Percentiles rank a stretch among this genome's conserved stretches.
Conservation (phyloP, 2,329 filamentous ascomycete species). For the Fusarium poae region DNA sequence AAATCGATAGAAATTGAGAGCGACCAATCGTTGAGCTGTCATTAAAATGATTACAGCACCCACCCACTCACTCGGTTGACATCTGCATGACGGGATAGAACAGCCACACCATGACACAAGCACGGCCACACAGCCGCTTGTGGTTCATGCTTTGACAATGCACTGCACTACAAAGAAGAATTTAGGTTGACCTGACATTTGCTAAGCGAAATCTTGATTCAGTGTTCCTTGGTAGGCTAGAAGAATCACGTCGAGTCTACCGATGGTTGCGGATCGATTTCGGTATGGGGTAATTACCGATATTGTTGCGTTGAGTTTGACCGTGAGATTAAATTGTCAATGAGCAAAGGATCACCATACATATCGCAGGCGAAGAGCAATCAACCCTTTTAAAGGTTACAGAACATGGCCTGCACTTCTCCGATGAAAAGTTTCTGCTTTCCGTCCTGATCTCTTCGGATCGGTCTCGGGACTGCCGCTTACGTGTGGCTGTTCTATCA, state of each 20-base stretch:
- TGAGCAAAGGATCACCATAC: not conserved
- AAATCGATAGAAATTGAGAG: constrained; percentile 3
- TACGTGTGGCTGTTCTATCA: not conserved
- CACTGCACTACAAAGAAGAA: constrained; percentile 4
- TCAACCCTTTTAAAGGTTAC: not conserved
- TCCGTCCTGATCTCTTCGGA: not conserved
- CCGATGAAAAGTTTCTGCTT: not conserved
- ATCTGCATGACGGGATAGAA: constrained; percentile 24
- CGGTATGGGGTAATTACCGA: constrained; percentile 24
- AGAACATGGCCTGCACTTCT: not conserved
- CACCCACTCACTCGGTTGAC: constrained; percentile 24
- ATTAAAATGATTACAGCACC: constrained; percentile 36
- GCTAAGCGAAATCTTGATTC: constrained; percentile 28
- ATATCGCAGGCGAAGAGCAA: not conserved
- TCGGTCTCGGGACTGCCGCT: constrained; percentile 9
- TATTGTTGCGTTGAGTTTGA: constrained; percentile 1
- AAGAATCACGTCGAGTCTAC: constrained; percentile 8
- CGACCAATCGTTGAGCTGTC: constrained; percentile 30
- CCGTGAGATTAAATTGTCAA: constrained; percentile 21
- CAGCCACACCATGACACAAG: constrained; percentile 34
- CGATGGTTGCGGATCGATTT: constrained; percentile 17
- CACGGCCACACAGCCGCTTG: constrained; percentile 34
- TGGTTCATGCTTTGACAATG: constrained; percentile 5
- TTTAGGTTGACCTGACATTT: not conserved
- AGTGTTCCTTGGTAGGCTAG: not conserved